A percentile compares a stretch with the other conserved stretches of the same genome.
phyloP scores from a whole-genome alignment of 208 protist genomes.

The Crithidia bombi region DNA sequence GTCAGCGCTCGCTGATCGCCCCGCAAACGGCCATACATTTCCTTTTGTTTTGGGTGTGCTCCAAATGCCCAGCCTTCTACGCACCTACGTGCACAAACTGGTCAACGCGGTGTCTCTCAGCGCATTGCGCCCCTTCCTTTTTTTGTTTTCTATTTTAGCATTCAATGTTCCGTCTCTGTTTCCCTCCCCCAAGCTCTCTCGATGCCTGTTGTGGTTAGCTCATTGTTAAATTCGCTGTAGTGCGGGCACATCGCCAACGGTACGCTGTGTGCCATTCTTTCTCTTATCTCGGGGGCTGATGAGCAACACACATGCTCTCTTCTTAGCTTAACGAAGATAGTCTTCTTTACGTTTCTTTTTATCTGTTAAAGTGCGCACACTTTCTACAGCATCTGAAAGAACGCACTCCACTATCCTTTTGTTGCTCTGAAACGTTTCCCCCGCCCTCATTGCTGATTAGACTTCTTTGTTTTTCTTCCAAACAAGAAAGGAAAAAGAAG shows the following conservation, averaged over 20 bases:
- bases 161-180: conserved; percentile 3
- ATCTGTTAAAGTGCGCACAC: too few relatives aligned
- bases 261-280: neutral
- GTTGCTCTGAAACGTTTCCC: neutral
- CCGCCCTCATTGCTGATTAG: neutral
- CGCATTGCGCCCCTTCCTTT: neutral
- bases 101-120: neutral
- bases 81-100: too few relatives aligned
- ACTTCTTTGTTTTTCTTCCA: conserved; percentile 7
- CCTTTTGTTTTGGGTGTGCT: neutral
- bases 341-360: conserved; percentile 5
- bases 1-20: too few relatives aligned
- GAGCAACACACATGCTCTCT: neutral
- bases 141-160: neutral
- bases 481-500: neutral
- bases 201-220: neutral
- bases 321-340: too few relatives aligned
- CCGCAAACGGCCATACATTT: too few relatives aligned
- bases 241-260: neutral
- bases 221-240: neutral
- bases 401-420: too few relatives aligned
- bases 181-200: neutral
- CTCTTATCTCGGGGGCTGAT: neutral
- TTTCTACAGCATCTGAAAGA: too few relatives aligned
- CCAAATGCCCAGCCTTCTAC: too few relatives aligned